Base-by-base conservation (phyloP, 768 basidiomycete species). In the Neoboletus magnificus region DNA sequence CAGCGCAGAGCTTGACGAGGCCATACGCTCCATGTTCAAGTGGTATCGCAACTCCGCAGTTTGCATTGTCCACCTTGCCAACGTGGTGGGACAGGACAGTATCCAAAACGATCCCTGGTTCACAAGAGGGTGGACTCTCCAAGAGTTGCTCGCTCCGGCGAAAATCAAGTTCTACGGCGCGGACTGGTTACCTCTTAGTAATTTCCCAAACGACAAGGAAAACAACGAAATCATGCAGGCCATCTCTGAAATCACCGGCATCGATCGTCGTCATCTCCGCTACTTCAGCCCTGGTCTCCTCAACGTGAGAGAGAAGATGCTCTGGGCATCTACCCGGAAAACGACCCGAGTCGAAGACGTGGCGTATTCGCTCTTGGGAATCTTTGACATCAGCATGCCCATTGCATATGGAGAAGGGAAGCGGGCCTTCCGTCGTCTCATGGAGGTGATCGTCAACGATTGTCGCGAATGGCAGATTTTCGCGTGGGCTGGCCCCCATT, bases 1-100 rank as follows among this genome's bases (percentile, higher is more conserved):
- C 48, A 69, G 68, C 16, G 60, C 68, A 13, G 69, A 70, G 20
- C 64, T 70, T 12, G 65, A 66, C 23, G 69, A 69, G 48, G 62
- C 68, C 29, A 66, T 69, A n/a, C 65, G 64, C 13, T 58, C 68
- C 36, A 68, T 69, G 68, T 62, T 62, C 52, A 57, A 49, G 29
- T 62, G 61, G 61, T 62, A 69, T 18, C 58, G 66, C 37, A 57
- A 61, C 29, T 54, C 68, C 9, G 33, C 63, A 3, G 48, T 69
- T 29, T 69, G 68, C 48, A 29, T 66, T 30, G 60, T 62, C 11
- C 59, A 47, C 25, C 60, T 69, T 9, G 58, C 57, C 42, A 35
- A 32, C 23, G 41, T 15, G 13, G 40, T 41, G 43, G 20, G 15
- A 27, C 42, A 22, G 30, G 4, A 12, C 37, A 5, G 2, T 9